Evolutionary conservation across 116 monocot species (phyloP).

Genomic region (Trichopus zeylanicus): DNA sequence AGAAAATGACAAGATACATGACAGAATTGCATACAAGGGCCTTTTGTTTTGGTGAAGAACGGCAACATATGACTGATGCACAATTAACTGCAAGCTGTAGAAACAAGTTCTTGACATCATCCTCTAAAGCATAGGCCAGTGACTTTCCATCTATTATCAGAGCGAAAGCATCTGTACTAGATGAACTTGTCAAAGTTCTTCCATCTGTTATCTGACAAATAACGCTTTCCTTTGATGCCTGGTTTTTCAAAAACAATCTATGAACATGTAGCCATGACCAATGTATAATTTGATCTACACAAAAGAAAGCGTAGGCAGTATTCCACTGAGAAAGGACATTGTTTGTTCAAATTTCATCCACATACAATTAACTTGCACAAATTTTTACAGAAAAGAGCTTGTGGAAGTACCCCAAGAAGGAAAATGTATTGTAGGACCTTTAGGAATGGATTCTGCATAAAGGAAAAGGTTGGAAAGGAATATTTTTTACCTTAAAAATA

Average conservation of each 20-base stretch:
- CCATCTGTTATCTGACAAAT: slow-evolving; percentile 44
- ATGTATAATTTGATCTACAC: too few species aligned
- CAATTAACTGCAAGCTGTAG: slow-evolving; percentile 47
- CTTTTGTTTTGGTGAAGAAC: slow-evolving; percentile 77
- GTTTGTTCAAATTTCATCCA: background rate
- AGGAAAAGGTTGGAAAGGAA: background rate
- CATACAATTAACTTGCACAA: too few species aligned
- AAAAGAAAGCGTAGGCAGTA: too few species aligned
- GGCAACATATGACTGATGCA: slow-evolving; percentile 73
- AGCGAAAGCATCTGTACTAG: slow-evolving; percentile 36
- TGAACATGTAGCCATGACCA: too few species aligned
- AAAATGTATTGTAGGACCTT: too few species aligned
- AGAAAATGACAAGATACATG: background rate
- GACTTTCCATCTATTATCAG: slow-evolving; percentile 78
- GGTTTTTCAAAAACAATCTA: too few species aligned
- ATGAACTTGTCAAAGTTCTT: slow-evolving; percentile 18
- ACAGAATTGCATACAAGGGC: slow-evolving; percentile 27
- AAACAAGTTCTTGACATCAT: slow-evolving; percentile 45
- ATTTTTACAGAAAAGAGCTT: too few species aligned
- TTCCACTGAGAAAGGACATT: too few species aligned
- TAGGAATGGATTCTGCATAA: background rate
- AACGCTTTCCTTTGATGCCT: slow-evolving; percentile 62
- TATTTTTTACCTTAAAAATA: slow-evolving; percentile 35
- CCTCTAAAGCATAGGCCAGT: slow-evolving; percentile 58
- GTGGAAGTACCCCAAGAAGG: too few species aligned